Conservation (phyloP, 805 yeast species). For the Candida peoriensis region DNA sequence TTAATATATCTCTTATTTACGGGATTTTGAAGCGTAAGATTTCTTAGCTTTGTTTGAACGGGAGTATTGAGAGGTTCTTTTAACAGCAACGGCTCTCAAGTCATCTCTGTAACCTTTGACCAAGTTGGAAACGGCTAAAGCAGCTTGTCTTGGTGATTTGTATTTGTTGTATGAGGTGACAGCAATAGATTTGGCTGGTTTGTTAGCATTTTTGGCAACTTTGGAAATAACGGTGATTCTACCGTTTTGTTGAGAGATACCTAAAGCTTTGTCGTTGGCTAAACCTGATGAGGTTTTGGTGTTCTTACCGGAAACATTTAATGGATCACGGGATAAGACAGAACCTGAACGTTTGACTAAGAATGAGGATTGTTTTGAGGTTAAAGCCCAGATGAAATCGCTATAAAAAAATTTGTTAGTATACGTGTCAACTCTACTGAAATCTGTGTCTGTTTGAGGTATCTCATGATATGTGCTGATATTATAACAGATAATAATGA, state of each 20-base stretch:
- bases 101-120: slow-evolving; percentile 45
- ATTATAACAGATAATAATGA: no score
- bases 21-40: slow-evolving; percentile 25
- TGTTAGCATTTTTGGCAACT: slow-evolving; percentile 40
- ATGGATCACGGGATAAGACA: slow-evolving; percentile 44
- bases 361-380: slow-evolving; percentile 42
- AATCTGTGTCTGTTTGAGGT: no score
- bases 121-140: slow-evolving; percentile 40
- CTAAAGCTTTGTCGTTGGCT: slow-evolving; percentile 44
- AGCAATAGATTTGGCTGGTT: slow-evolving; percentile 38
- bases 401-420: slow-evolving; percentile 8
- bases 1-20: no score
- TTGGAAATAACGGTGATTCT: slow-evolving; percentile 37
- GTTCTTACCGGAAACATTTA: slow-evolving; percentile 43
- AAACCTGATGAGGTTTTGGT: slow-evolving; percentile 43
- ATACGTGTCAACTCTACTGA: not conserved
- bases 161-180: slow-evolving; percentile 34
- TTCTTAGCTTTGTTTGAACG: slow-evolving; percentile 33
- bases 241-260: slow-evolving; percentile 36
- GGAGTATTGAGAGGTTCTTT: slow-evolving; percentile 40
- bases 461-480: no score
- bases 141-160: slow-evolving; percentile 39
- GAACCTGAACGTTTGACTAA: slow-evolving; percentile 42
- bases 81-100: slow-evolving; percentile 42
- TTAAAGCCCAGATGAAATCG: slow-evolving; percentile 49